Evolutionary conservation across 306 rosid species (phyloP), one percentile per base, ranked within the genome.

Genomic region (Dryas alaskensis): DNA sequence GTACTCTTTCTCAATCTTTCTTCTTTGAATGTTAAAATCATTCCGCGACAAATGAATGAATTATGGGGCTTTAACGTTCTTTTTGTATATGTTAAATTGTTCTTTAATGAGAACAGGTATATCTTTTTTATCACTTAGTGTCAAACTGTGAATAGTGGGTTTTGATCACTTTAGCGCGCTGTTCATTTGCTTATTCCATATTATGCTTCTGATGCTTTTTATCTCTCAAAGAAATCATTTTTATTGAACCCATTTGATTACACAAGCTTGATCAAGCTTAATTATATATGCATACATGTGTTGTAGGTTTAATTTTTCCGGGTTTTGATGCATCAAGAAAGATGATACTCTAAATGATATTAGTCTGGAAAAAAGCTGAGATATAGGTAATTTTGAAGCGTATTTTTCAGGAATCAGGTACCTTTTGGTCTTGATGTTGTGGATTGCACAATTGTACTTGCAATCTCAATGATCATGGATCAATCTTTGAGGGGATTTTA

Each of bases 391-490:
- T 4, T 25, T 10, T 10, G 25, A 51, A 53, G 60, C 73, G 25
- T 43, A 44, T 31, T 4, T 31, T 31, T 31, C 37, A 31, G 37
- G 3, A 39, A 44, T 39, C n/a, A n/a, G 43, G 39, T 54, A 51
- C 40, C n/a, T 55, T 67, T 54, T 57, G 76, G 76, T 45, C 69
- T 39, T 27, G 67, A n/a, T 69, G 31, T 51, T 55, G 63, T 66
- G 74, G 54, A 67, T n/a, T 45, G 42, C 58, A 10, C 27, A 58
- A 67, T n/a, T 45, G 42, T 65, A 10, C 27, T 73, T 69, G 25
- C 19, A 63, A 46, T 57, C 27, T 66, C 25, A 45, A 49, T 27
- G 75, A 19, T 75, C 80, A 74, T 65, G 80, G 83, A 78, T 74
- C 78, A 64, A 70, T 17, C 48, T n/a, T 70, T 44, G 54, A 46